phyloP scores from a whole-genome alignment of 2,329 filamentous ascomycete species.

The Chaetomium sp. region DNA sequence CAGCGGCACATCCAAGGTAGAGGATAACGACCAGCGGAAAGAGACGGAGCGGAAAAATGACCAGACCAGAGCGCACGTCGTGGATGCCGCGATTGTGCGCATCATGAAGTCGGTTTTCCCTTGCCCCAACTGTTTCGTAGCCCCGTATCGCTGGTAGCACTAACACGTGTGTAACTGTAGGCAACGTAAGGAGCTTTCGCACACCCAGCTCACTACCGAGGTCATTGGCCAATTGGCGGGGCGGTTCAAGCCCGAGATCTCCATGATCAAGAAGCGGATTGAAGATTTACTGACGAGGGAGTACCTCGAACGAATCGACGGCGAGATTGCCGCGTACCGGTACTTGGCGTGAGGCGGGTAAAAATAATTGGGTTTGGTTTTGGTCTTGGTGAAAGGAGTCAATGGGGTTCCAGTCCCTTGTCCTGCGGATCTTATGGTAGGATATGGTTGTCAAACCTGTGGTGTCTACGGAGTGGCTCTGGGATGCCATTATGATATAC shows the following conservation, averaged over 20 bases:
- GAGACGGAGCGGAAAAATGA: constrained; percentile 77
- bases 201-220: constrained; percentile 70
- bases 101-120: constrained; percentile 75
- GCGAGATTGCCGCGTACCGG: constrained; percentile 65
- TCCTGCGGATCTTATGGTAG: neutral
- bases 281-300: constrained; percentile 76
- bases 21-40: constrained; percentile 69
- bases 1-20: constrained; percentile 78
- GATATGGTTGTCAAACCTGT: neutral
- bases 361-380: neutral
- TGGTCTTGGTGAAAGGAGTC: neutral
- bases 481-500: constrained; percentile 1
- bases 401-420: neutral
- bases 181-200: constrained; percentile 71
- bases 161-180: constrained; percentile 44
- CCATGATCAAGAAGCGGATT: constrained; percentile 79
- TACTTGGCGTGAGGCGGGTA: constrained; percentile 63
- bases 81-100: constrained; percentile 76
- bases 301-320: constrained; percentile 75
- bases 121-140: neutral
- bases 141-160: neutral
- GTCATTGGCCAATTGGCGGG: constrained; percentile 68
- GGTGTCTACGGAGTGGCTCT: neutral
- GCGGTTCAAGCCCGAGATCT: constrained; percentile 75
- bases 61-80: constrained; percentile 68